phyloP scores from a whole-genome alignment of 2,329 filamentous ascomycete genomes.

The Colletotrichum sp. region DNA sequence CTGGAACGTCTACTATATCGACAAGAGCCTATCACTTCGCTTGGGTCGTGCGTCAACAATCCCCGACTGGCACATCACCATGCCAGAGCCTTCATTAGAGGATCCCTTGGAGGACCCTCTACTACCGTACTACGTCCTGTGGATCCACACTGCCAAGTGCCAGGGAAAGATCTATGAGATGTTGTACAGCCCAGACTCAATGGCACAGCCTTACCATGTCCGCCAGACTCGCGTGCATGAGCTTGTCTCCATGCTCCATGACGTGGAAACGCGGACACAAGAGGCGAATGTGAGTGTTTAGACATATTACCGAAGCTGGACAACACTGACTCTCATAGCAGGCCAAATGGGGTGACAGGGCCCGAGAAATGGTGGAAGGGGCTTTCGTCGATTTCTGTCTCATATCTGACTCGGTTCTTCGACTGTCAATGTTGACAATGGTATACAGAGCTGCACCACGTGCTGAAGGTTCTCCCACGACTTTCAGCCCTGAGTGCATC shows the following conservation, averaged over 20 bases:
- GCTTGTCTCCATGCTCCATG: constrained; percentile 35
- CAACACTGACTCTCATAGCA: background rate
- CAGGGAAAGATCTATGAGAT: constrained; percentile 62
- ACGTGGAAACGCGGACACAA: constrained; percentile 30
- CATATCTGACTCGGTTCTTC: constrained; percentile 45
- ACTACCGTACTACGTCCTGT: constrained; percentile 45
- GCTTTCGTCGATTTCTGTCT: constrained; percentile 38
- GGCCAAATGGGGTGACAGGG: background rate
- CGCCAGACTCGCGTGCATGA: constrained; percentile 36
- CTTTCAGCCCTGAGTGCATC: constrained; percentile 47
- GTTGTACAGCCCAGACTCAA: constrained; percentile 52
- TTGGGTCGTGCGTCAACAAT: constrained; percentile 58
- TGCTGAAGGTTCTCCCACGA: constrained; percentile 29
- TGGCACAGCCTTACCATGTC: constrained; percentile 36
- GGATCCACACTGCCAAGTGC: constrained; percentile 54
- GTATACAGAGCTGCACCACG: constrained; percentile 46
- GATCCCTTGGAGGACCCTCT: constrained; percentile 20
- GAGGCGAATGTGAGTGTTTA: constrained; percentile 17
- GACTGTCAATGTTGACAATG: constrained; percentile 44
- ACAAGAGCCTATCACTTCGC: constrained; percentile 60
- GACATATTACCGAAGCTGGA: background rate
- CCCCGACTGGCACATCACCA: constrained; percentile 62
- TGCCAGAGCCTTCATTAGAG: constrained; percentile 13
- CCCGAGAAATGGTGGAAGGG: constrained; percentile 17
- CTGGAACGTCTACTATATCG: constrained; percentile 63